A percentile compares a stretch with the other conserved stretches of the same genome.
Conservation (phyloP, 306 rosid genomes). For the Neltuma alba region DNA sequence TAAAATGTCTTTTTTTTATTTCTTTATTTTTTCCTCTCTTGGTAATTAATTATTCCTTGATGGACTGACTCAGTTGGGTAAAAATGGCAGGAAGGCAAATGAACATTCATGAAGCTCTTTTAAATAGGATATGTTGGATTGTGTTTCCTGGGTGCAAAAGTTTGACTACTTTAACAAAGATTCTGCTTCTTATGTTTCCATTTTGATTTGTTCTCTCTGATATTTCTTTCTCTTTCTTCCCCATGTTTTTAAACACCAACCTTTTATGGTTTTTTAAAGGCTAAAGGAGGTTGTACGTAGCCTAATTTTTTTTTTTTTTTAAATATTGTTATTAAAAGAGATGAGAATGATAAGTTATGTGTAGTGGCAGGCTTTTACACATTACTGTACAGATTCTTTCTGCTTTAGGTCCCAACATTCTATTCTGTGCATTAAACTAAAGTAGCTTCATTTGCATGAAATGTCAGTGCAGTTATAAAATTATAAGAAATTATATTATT, state of each 20-base stretch:
- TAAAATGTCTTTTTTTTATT: neutral
- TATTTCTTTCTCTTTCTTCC: neutral
- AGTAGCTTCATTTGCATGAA: conserved; percentile 11
- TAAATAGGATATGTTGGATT: conserved; percentile 20
- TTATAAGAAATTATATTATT: neutral
- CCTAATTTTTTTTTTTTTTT: neutral
- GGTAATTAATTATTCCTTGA: conserved; percentile 14
- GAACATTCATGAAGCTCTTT: conserved; percentile 10
- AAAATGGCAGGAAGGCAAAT: neutral
- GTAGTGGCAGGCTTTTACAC: conserved; percentile 16
- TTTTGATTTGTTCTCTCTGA: conserved; percentile 50
- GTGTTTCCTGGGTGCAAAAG: conserved; percentile 51
- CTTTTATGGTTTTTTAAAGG: neutral
- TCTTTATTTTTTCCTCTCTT: neutral
- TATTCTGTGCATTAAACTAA: conserved; percentile 31
- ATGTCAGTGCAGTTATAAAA: neutral
- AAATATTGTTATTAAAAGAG: neutral
- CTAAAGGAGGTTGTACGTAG: neutral
- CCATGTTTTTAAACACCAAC: neutral
- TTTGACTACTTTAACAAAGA: conserved; percentile 61
- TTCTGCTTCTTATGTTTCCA: conserved; percentile 56
- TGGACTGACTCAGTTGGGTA: neutral
- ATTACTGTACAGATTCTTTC: conserved; percentile 36
- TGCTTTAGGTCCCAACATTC: conserved; percentile 45
- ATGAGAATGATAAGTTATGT: conserved; percentile 27